These are phyloP conservation scores for Coemansia guatemalensis DNA, from an alignment of 192 early-diverging fungal genomes.

Conservation along the genomic window DNA sequence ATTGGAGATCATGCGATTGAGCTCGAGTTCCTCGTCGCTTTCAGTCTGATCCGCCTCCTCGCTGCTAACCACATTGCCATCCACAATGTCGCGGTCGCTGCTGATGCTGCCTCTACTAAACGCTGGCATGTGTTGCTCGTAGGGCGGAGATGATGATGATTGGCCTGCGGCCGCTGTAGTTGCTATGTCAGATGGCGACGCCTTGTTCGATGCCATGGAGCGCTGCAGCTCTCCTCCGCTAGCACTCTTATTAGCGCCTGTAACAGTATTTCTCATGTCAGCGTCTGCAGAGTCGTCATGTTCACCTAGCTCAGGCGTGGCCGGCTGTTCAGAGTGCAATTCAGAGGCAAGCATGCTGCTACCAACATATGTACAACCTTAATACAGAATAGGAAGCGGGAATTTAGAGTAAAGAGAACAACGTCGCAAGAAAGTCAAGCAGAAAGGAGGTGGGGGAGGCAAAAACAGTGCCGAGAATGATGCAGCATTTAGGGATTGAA, in stretches of 20 bases:
- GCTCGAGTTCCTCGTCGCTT: slow-evolving; percentile 46
- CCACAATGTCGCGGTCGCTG: neutral
- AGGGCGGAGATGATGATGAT: too few species aligned
- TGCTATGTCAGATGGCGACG: too few species aligned
- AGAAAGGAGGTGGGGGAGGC: neutral
- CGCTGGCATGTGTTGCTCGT: too few species aligned
- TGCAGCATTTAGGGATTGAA: neutral
- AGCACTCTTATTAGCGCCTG: slow-evolving; percentile 64
- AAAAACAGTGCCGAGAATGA: neutral
- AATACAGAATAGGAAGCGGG: neutral
- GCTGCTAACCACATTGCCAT: neutral
- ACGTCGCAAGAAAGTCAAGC: neutral
- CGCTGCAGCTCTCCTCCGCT: too few species aligned
- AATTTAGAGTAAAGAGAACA: neutral
- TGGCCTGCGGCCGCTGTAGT: too few species aligned
- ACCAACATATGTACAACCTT: slow-evolving; percentile 8
- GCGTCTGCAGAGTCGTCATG: slow-evolving; percentile 85
- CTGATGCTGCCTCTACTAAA: too few species aligned
- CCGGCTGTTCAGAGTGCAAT: slow-evolving; percentile 10
- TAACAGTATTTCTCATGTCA: slow-evolving; percentile 76
- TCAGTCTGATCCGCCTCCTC: neutral
- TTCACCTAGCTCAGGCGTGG: neutral
- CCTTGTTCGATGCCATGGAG: too few species aligned
- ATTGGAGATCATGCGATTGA: slow-evolving; percentile 64
- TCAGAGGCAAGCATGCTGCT: slow-evolving; percentile 13